Percentiles rank a stretch among this genome's conserved stretches.
These are phyloP conservation scores for Kalmanozyma brasiliensis DNA, from an alignment of 1,284 basidiomycete genomes.

Conservation along the genomic window DNA sequence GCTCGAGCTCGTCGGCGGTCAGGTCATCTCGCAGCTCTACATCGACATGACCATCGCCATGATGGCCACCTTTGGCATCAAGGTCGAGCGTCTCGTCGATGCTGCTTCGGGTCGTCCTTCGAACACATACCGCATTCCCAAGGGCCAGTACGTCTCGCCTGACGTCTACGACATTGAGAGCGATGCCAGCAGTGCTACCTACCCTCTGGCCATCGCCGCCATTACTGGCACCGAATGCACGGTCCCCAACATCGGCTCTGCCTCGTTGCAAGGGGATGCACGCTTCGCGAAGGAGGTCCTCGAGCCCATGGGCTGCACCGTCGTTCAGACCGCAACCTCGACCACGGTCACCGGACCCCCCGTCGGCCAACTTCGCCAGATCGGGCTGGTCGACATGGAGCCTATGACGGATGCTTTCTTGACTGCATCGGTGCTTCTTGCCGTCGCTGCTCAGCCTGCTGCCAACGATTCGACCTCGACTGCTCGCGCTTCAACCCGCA, in stretches of 20 bases:
- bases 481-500: slow-evolving; percentile 73
- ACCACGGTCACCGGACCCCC: slow-evolving; percentile 94
- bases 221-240: slow-evolving; percentile 95
- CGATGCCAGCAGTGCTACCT: slow-evolving; percentile 94
- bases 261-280: slow-evolving; percentile 94
- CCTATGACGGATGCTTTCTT: slow-evolving; percentile 99
- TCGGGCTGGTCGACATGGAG: slow-evolving; percentile 95
- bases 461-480: slow-evolving; percentile 62
- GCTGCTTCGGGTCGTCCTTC: slow-evolving; percentile 74
- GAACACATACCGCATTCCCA: slow-evolving; percentile 84
- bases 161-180: slow-evolving; percentile 86
- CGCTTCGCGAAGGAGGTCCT: slow-evolving; percentile 92
- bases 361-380: slow-evolving; percentile 80
- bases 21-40: slow-evolving; percentile 98
- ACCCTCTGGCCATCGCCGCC: slow-evolving; percentile 94
- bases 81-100: slow-evolving; percentile 79
- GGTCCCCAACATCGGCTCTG: slow-evolving; percentile 88
- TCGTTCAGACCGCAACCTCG: slow-evolving; percentile 84
- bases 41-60: slow-evolving; percentile 99
- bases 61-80: slow-evolving; percentile 93
- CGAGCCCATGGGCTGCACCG: slow-evolving; percentile 91
- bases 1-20: slow-evolving; percentile 88
- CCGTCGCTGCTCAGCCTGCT: slow-evolving; percentile 72
- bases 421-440: slow-evolving; percentile 90
- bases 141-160: slow-evolving; percentile 82